A percentile compares a stretch with the other conserved stretches of the same genome.
phyloP scores from a whole-genome alignment of 2,329 filamentous ascomycete genomes.

The Cordyceps farinosa region DNA sequence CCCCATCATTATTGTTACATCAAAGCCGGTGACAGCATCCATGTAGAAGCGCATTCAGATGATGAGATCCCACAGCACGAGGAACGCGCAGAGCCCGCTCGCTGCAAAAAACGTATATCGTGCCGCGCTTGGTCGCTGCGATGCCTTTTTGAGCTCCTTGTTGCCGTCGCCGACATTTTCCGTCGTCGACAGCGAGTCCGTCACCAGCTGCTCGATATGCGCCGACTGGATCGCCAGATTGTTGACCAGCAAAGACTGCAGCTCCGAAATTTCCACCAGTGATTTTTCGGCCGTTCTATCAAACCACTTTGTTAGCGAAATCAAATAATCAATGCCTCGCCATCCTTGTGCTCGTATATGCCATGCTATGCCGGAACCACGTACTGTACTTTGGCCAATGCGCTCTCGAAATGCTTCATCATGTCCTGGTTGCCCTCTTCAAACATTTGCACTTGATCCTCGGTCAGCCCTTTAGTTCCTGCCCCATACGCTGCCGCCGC shows the following conservation, averaged over 20 bases:
- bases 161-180: conserved; percentile 89
- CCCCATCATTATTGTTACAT: not conserved
- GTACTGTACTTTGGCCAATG: conserved; percentile 90
- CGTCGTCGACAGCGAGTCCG: conserved; percentile 75
- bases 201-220: conserved; percentile 82
- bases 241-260: conserved; percentile 83
- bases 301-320: conserved; percentile 5
- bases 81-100: conserved; percentile 67
- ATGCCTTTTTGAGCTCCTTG: conserved; percentile 82
- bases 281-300: conserved; percentile 81
- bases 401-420: conserved; percentile 89
- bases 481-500: conserved; percentile 19
- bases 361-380: conserved; percentile 32
- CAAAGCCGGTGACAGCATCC: not conserved
- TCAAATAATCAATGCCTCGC: not conserved
- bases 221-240: conserved; percentile 84
- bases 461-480: conserved; percentile 57
- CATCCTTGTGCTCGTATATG: not conserved
- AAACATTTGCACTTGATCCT: conserved; percentile 89
- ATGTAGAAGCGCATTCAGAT: conserved; percentile 33
- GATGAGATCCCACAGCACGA: conserved; percentile 75
- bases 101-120: conserved; percentile 79
- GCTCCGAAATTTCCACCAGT: conserved; percentile 84
- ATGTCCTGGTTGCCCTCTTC: conserved; percentile 90
- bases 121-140: conserved; percentile 66